Percentiles rank a stretch among this genome's conserved stretches.
These are phyloP conservation scores for Hymenoscyphus occultus DNA, from an alignment of 2,329 filamentous ascomycete genomes.

Conservation along the genomic window DNA sequence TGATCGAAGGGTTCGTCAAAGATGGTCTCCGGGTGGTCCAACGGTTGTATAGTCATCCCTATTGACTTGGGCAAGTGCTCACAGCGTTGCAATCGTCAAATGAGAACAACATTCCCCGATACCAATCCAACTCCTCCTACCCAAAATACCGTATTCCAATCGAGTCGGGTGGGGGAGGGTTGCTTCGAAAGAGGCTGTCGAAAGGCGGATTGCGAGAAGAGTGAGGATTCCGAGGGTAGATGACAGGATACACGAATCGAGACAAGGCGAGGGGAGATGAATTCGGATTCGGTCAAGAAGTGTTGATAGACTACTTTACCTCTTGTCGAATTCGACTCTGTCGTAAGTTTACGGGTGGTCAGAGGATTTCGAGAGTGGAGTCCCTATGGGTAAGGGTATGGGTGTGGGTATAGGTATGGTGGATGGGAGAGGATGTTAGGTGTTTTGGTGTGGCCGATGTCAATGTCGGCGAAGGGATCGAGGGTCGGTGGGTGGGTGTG, in stretches of 20 bases:
- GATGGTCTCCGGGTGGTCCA: constrained; percentile 30
- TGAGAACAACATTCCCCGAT: constrained; percentile 27
- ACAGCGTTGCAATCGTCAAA: constrained; percentile 18
- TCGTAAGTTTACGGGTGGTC: not conserved
- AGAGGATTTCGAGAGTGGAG: constrained; percentile 4
- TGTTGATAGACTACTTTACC: not conserved
- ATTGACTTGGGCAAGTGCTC: constrained; percentile 25
- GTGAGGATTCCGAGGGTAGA: not conserved
- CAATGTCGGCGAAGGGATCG: not conserved
- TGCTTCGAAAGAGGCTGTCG: not conserved
- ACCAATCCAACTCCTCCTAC: constrained; percentile 8
- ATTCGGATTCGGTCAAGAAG: not conserved
- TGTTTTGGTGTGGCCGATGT: not conserved
- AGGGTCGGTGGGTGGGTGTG: not conserved
- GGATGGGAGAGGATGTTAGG: not conserved
- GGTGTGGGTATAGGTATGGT: no score
- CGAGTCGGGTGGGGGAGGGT: not conserved
- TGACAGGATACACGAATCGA: not conserved
- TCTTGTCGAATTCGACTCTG: not conserved
- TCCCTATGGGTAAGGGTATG: not conserved
- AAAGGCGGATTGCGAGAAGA: not conserved
- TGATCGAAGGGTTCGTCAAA: constrained; percentile 22
- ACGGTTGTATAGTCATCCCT: constrained; percentile 31
- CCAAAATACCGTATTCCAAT: constrained; percentile 3
- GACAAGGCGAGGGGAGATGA: not conserved